Evolutionary conservation across 805 yeast genomes (phyloP).

Genomic region (Saturnispora saitoi): DNA sequence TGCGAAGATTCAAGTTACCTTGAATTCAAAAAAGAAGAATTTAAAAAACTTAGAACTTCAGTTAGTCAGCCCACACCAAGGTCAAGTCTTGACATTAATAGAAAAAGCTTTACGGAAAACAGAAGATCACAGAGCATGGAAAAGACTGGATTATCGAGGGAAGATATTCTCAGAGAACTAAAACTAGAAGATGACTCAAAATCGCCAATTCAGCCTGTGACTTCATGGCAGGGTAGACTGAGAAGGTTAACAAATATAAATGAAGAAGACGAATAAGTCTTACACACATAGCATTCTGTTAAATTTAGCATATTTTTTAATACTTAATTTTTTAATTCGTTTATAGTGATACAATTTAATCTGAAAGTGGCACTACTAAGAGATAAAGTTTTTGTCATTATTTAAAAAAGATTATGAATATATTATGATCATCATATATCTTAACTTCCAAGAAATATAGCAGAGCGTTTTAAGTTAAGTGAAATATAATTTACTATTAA

Average conservation of each 20-base stretch:
- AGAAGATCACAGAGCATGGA: constrained; percentile 5
- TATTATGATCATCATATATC: too few relatives aligned
- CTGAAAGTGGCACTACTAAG: too few relatives aligned
- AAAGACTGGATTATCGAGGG: neutral
- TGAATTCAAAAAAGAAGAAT: constrained; percentile 2
- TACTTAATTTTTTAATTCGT: neutral
- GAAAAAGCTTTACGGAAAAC: neutral
- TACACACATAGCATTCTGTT: neutral
- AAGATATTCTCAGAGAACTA: constrained; percentile 6
- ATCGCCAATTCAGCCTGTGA: neutral
- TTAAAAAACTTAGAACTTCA: constrained; percentile 2
- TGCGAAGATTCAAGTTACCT: constrained; percentile 4
- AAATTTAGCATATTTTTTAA: neutral
- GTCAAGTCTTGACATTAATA: constrained; percentile 5
- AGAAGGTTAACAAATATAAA: constrained; percentile 7
- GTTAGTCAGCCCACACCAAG: constrained; percentile 7
- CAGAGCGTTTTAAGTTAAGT: too few relatives aligned
- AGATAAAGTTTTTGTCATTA: too few relatives aligned
- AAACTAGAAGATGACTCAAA: constrained; percentile 4
- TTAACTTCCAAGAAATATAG: too few relatives aligned
- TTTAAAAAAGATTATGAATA: too few relatives aligned
- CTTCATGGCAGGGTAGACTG: constrained; percentile 6
- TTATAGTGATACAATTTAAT: neutral
- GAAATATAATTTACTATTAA: too few relatives aligned
- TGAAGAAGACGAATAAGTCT: constrained; percentile 4